Evolutionary conservation across 208 protist genomes (phyloP).

Genomic region (Strigomonas oncopelti): DNA sequence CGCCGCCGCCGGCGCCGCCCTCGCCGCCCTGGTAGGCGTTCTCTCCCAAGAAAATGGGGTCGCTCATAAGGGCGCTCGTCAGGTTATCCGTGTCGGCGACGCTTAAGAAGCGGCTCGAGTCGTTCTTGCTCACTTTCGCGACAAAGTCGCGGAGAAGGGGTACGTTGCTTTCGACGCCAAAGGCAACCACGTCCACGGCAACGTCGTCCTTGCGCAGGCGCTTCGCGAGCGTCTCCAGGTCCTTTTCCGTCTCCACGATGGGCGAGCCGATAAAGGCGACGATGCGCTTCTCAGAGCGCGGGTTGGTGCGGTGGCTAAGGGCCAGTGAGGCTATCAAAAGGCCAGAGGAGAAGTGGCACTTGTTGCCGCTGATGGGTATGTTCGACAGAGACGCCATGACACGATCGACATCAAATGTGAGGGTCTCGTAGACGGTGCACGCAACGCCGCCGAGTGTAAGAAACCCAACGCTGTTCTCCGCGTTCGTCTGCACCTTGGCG

Average conservation of each 20-base stretch:
- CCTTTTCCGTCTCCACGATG: conserved; percentile 79
- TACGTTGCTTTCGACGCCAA: conserved; percentile 92
- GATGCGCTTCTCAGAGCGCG: conserved; percentile 94
- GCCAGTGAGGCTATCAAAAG: conserved; percentile 94
- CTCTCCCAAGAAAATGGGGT: conserved; percentile 80
- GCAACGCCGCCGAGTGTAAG: conserved; percentile 91
- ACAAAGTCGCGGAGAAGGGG: conserved; percentile 91
- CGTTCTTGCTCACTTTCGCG: conserved; percentile 80
- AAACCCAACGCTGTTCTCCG: conserved; percentile 96
- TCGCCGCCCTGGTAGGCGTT: conserved; percentile 20
- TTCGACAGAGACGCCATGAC: conserved; percentile 89
- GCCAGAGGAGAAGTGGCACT: conserved; percentile 85
- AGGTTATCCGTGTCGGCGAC: conserved; percentile 79
- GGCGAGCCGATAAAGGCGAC: conserved; percentile 97
- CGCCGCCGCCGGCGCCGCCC: conserved; percentile 19
- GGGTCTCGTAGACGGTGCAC: conserved; percentile 92
- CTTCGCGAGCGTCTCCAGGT: conserved; percentile 91
- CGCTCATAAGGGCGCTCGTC: conserved; percentile 90
- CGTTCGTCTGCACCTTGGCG: conserved; percentile 93
- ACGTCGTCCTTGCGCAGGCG: conserved; percentile 97
- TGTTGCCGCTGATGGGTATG: conserved; percentile 83
- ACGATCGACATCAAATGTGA: conserved; percentile 92
- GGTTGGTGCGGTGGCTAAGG: conserved; percentile 96
- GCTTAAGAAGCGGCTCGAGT: conserved; percentile 83
- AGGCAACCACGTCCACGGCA: conserved; percentile 95